Evolutionary conservation across 306 rosid species (phyloP).

Genomic region (Quercus engelmannii): DNA sequence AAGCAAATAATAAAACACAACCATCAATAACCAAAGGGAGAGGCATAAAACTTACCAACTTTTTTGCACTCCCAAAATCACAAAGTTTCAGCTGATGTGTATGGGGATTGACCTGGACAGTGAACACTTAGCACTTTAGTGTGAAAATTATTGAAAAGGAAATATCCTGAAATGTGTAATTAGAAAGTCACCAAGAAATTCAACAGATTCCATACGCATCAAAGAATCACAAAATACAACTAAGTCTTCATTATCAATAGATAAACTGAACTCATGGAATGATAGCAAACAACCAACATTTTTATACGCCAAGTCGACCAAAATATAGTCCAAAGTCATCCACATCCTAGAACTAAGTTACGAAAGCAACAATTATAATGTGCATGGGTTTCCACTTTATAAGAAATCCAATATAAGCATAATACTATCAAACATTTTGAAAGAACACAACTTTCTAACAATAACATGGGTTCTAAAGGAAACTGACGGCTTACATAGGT

Average conservation of each 20-base stretch:
- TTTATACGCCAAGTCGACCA: not conserved
- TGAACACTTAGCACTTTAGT: constrained; percentile 30
- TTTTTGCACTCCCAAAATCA: constrained; percentile 98
- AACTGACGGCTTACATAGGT: too few relatives aligned
- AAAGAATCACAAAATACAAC: not conserved
- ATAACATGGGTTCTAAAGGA: not conserved
- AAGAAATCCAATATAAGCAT: not conserved
- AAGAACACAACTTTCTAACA: not conserved
- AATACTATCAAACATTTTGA: not conserved
- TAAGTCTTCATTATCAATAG: not conserved
- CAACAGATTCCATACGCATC: not conserved
- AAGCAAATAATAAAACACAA: constrained; percentile 9
- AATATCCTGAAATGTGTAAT: not conserved
- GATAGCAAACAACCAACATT: not conserved
- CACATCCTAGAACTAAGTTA: not conserved
- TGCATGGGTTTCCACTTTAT: not conserved
- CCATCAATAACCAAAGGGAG: constrained; percentile 9
- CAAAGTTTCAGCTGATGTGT: constrained; percentile 97
- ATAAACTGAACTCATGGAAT: not conserved
- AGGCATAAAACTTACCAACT: constrained; percentile 61
- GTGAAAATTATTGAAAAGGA: not conserved
- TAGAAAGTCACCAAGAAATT: not conserved
- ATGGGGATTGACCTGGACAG: constrained; percentile 91
- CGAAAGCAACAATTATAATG: not conserved
- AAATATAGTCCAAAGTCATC: not conserved